Conservation (phyloP, 371 early-diverging fungal genomes). For the Saksenaea vasiformis region DNA sequence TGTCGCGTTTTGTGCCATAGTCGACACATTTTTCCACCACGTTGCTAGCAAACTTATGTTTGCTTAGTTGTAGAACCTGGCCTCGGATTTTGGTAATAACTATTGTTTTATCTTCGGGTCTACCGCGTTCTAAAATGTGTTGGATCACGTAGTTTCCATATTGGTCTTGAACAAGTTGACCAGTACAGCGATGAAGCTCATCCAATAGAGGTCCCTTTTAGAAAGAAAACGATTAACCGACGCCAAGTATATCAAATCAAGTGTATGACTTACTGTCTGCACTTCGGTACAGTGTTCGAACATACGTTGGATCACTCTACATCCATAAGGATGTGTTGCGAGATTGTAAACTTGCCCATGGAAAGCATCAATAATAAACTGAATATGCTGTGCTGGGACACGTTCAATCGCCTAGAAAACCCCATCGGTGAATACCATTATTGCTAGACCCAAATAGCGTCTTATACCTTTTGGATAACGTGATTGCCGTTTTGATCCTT, state of each 20-base stretch:
- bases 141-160: conserved; percentile 99
- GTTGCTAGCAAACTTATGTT: conserved; percentile 99
- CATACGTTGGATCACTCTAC: conserved; percentile 99
- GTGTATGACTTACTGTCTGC: conserved; percentile 62
- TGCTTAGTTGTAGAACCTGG: conserved; percentile 85
- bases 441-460: not conserved
- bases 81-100: conserved; percentile 92
- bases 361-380: conserved; percentile 97
- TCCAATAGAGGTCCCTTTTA: conserved; percentile 78
- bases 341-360: conserved; percentile 94
- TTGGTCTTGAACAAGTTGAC: conserved; percentile 96
- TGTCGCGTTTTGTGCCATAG: conserved; percentile 71
- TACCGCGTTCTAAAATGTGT: conserved; percentile 96
- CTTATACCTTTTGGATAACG: conserved; percentile 93
- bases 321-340: conserved; percentile 99
- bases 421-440: not conserved
- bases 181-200: conserved; percentile 90
- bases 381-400: conserved; percentile 90
- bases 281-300: conserved; percentile 97
- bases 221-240: not conserved
- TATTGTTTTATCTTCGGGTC: conserved; percentile 77
- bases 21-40: conserved; percentile 97
- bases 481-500: conserved; percentile 99
- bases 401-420: conserved; percentile 88
- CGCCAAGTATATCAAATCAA: not conserved